Percentiles rank a stretch among this genome's conserved stretches.
phyloP scores from a whole-genome alignment of 192 early-diverging fungal species.

The Dispira simplex region DNA sequence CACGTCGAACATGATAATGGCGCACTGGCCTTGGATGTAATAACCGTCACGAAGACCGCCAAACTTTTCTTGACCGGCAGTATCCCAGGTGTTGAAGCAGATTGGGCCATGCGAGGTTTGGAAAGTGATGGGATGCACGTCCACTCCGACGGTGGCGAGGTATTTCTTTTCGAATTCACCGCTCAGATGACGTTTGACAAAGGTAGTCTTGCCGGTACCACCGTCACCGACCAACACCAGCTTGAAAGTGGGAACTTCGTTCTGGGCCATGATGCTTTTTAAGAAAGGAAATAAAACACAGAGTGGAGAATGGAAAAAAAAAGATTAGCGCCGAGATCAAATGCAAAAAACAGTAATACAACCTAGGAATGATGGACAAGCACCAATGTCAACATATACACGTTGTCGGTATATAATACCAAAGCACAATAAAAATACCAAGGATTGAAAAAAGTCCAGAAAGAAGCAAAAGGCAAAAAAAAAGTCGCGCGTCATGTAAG shows the following conservation, averaged over 20 bases:
- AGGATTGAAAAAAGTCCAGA: too few relatives aligned
- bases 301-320: too few relatives aligned
- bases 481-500: too few relatives aligned
- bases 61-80: slow-evolving; percentile 99
- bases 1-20: slow-evolving; percentile 99
- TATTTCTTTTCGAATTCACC: slow-evolving; percentile 99
- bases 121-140: slow-evolving; percentile 97
- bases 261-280: slow-evolving; percentile 5
- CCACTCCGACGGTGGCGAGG: slow-evolving; percentile 98
- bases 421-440: too few relatives aligned
- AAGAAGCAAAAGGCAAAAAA: too few relatives aligned
- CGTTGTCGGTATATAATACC: too few relatives aligned
- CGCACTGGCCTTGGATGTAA: slow-evolving; percentile 99
- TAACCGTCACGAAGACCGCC: slow-evolving; percentile 99
- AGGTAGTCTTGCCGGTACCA: slow-evolving; percentile 99
- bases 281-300: background rate
- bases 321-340: too few relatives aligned
- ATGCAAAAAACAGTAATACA: too few relatives aligned
- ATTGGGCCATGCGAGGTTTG: slow-evolving; percentile 95
- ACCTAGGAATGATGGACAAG: too few relatives aligned
- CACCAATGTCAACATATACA: too few relatives aligned
- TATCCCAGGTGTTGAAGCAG: slow-evolving; percentile 99
- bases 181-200: slow-evolving; percentile 98
- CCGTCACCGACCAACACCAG: slow-evolving; percentile 96
- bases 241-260: slow-evolving; percentile 61